These are phyloP conservation scores for Fusarium newnesense DNA, from an alignment of 2,329 filamentous ascomycete species.

Conservation along the genomic window DNA sequence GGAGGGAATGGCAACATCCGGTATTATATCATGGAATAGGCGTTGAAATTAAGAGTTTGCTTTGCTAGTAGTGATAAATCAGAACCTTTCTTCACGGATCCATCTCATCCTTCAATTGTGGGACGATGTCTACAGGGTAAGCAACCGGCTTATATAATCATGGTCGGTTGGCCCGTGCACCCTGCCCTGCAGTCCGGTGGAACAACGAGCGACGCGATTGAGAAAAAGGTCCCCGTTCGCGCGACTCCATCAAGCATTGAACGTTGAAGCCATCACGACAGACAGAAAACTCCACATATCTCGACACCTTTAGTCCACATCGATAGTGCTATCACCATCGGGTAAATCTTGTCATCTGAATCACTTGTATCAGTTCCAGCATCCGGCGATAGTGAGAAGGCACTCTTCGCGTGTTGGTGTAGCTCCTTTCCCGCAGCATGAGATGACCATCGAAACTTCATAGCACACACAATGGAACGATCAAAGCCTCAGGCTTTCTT, in stretches of 20 bases:
- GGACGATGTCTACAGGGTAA: conserved; percentile 28
- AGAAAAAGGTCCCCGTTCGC: conserved; percentile 44
- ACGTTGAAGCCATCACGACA: conserved; percentile 37
- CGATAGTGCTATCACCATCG: conserved; percentile 3
- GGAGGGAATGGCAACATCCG: not conserved
- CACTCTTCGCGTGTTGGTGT: conserved; percentile 35
- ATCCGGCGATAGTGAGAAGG: conserved; percentile 21
- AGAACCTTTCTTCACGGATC: not conserved
- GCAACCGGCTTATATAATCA: conserved; percentile 32
- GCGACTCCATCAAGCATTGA: conserved; percentile 45
- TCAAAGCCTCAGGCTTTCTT: conserved; percentile 83
- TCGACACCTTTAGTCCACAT: not conserved
- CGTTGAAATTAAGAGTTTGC: not conserved
- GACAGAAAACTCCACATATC: conserved; percentile 25
- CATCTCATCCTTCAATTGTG: not conserved
- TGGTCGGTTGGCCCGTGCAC: conserved; percentile 9
- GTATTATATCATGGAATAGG: not conserved
- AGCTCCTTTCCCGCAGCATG: conserved; percentile 45
- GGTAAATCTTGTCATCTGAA: not conserved
- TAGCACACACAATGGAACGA: conserved; percentile 58
- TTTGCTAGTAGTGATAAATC: not conserved
- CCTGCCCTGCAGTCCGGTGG: conserved; percentile 31
- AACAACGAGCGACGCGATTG: conserved; percentile 45
- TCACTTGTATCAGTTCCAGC: not conserved
- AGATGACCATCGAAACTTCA: conserved; percentile 42